Evolutionary conservation across 2,329 filamentous ascomycete species (phyloP), one percentile per base, ranked within the genome.

Genomic region (Onygena corvina): DNA sequence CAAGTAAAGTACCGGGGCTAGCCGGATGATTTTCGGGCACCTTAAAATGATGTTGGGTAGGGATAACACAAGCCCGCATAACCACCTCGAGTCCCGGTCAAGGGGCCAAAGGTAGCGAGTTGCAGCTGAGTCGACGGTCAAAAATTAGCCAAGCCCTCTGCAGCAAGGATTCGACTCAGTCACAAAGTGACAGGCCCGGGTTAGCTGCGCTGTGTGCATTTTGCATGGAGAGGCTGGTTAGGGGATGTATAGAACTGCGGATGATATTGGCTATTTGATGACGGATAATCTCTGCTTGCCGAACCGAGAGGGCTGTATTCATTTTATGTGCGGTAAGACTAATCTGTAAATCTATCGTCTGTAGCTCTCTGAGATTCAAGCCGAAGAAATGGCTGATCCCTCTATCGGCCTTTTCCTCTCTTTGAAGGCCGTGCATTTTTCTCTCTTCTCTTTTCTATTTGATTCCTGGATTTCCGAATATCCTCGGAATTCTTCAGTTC

Each of bases 381-480:
- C n/a, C 14, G 11, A 45, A 25, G 12, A 27, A 18, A 12, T 20
- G 30, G 31, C 18, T 50, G 38, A 44, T 38, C 42, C 11, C 29
- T 31, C 33, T 36, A 46, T 46, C 42, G 29, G 8, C 31, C 27
- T 35, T 47, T 53, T 6, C 51, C 48, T 70, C 77, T 87, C 69
- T 76, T 84, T 34, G 76, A 63, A 5, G 88, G 88, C 59, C 90
- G 74, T 6, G 86, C 89, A 66, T 94, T 96, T 79, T 98, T 96
- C 62, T 84, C 83, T 64, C 73, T 80, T 63, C 78, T 79, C 69
- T 76, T 78, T 71, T 94, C 84, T 72, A 84, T 76, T 60, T 87
- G 62, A 64, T 81, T 81, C 61, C 92, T 77, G 53, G 82, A 79
- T 74, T 88, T 94, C 60, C 84, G 78, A 57, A 96, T 87, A 64